Evolutionary conservation across 257 asterid genomes (phyloP).

Genomic region (Mentha longifolia): DNA sequence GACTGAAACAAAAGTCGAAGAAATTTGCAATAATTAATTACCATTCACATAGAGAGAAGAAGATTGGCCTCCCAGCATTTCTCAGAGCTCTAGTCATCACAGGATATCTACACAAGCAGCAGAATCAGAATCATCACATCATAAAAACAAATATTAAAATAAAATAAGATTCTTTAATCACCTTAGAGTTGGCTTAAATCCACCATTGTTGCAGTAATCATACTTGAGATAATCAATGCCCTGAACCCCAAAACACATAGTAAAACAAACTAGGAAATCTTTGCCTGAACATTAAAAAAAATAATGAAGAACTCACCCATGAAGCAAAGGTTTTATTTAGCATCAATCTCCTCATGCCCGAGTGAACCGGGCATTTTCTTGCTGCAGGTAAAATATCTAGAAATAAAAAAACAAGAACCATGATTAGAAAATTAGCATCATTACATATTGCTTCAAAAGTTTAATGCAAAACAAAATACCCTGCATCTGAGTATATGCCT

Average conservation of each 20-base stretch:
- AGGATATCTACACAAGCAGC: constrained; percentile 58
- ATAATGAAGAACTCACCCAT: constrained; percentile 52
- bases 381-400: constrained; percentile 72
- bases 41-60: constrained; percentile 87
- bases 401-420: neutral
- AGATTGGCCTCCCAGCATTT: constrained; percentile 65
- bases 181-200: constrained; percentile 68
- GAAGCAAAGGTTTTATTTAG: constrained; percentile 67
- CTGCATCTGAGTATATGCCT: constrained; percentile 90
- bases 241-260: constrained; percentile 37
- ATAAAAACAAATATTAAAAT: neutral
- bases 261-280: neutral
- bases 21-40: constrained; percentile 3
- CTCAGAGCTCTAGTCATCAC: constrained; percentile 78
- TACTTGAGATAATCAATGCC: constrained; percentile 89
- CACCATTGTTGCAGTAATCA: constrained; percentile 75
- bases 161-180: constrained; percentile 14
- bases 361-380: constrained; percentile 85
- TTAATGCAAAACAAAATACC: constrained; percentile 39
- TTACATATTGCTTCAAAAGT: neutral
- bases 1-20: neutral
- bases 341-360: constrained; percentile 89
- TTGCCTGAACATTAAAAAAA: neutral
- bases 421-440: neutral
- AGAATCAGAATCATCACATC: neutral